phyloP scores from a whole-genome alignment of 2,329 filamentous ascomycete species.

The Diplodia sapinea region DNA sequence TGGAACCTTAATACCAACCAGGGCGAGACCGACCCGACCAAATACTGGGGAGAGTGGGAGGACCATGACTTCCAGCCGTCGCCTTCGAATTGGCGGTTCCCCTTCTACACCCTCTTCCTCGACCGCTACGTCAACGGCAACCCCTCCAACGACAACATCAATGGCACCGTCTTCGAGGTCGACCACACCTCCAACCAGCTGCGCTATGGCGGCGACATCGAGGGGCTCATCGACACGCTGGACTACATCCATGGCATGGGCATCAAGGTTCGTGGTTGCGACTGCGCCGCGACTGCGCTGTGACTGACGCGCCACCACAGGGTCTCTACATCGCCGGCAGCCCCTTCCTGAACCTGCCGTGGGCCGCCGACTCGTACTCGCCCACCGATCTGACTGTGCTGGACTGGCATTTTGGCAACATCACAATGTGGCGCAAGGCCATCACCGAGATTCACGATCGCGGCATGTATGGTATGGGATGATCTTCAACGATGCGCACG shows the following conservation, averaged over 20 bases:
- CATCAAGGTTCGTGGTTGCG: conserved; percentile 56
- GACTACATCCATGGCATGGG: conserved; percentile 71
- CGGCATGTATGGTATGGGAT: conserved; percentile 62
- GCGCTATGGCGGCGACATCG: conserved; percentile 66
- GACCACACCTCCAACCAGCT: conserved; percentile 66
- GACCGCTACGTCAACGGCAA: conserved; percentile 70
- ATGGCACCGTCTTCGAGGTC: conserved; percentile 66
- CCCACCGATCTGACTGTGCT: conserved; percentile 67
- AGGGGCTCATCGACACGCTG: conserved; percentile 63
- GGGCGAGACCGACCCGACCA: conserved; percentile 59
- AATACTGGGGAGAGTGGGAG: conserved; percentile 65
- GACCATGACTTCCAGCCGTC: conserved; percentile 60
- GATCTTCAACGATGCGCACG: conserved; percentile 20
- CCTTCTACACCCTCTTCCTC: conserved; percentile 69
- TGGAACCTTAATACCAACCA: conserved; percentile 68
- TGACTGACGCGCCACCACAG: conserved; percentile 46
- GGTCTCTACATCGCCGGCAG: conserved; percentile 69
- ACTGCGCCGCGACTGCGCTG: conserved; percentile 9
- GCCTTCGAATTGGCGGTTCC: conserved; percentile 68
- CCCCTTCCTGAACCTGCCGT: conserved; percentile 68
- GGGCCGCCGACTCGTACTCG: conserved; percentile 65
- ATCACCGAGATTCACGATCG: conserved; percentile 66
- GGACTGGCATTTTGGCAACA: conserved; percentile 66
- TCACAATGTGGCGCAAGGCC: conserved; percentile 62
- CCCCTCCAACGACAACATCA: conserved; percentile 67